Base-by-base conservation (phyloP, 2,329 filamentous ascomycete species). In the Dichotomopilus funicola region DNA sequence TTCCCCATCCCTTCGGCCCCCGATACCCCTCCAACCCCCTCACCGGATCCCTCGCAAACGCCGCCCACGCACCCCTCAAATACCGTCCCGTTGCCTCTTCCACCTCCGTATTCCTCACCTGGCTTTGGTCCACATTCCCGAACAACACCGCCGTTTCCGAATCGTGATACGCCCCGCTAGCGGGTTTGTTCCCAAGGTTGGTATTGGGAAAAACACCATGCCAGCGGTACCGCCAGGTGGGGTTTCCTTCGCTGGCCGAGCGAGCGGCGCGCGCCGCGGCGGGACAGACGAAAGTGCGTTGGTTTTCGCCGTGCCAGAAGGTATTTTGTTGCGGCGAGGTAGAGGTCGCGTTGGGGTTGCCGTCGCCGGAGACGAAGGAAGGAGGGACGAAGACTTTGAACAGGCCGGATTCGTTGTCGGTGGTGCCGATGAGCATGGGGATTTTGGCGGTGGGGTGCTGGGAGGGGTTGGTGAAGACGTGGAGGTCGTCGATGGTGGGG, bases 141-240 rank as follows among this genome's bases (percentile, higher is more conserved):
- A 56, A 49, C n/a, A 54, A 36, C 51, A 49, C 37, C 37, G 47
- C 54, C 13, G 63, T 50, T 54, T 73, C 72, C 8, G 65, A 61
- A 1, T 53, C 54, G 53, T 73, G 71, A 58, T 63, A 73, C 4
- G 71, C 65, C 1, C 70, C 70, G 40, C 62, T 64, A n/a, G 65
- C 58, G n/a, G 64, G 61, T 6, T 59, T 62, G 1, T 67, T 62
- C 4, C 59, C 62, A 13, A 69, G 55, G 8, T 58, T 59, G 6
- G 67, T 62, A 42, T 72, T 66, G 5, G 69, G 67, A 50, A 71
- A 73, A 7, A 66, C 64, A 9, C 70, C 71, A 41, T 70, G 66
- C 48, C 69, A 73, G 11, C 68, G 63, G 50, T 73, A 73, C 48
- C 71, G 60, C 70, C 70, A 73, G 0, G 68, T 70, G 1, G 71